Evolutionary conservation across 2,329 filamentous ascomycete species (phyloP).

Genomic region (Teratosphaeria destructans): DNA sequence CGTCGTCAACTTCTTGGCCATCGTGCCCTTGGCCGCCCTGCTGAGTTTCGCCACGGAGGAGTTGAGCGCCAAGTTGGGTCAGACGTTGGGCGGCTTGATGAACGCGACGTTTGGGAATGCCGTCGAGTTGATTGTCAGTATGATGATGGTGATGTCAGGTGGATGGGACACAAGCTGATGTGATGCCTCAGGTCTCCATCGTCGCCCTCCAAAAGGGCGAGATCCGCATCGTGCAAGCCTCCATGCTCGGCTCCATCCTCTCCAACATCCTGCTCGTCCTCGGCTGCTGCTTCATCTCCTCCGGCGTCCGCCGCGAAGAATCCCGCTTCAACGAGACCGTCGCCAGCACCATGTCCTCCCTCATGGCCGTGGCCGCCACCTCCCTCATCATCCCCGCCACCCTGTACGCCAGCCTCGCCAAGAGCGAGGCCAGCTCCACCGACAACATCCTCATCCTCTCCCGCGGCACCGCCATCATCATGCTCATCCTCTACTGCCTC

Average conservation of each 20-base stretch:
- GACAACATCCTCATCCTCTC: constrained; percentile 40
- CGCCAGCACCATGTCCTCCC: constrained; percentile 62
- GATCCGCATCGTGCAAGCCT: constrained; percentile 93
- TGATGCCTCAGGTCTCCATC: constrained; percentile 62
- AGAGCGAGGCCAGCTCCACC: constrained; percentile 31
- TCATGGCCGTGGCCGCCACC: constrained; percentile 47
- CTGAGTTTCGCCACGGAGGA: constrained; percentile 71
- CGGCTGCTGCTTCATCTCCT: constrained; percentile 44
- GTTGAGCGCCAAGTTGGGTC: constrained; percentile 59
- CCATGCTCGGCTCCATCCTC: constrained; percentile 91
- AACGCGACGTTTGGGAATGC: constrained; percentile 74
- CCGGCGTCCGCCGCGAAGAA: constrained; percentile 35
- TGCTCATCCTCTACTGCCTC: constrained; percentile 43
- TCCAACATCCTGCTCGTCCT: constrained; percentile 80
- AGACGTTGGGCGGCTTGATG: constrained; percentile 61
- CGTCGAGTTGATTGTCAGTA: constrained; percentile 58
- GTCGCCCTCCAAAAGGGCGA: constrained; percentile 76
- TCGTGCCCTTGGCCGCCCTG: constrained; percentile 63
- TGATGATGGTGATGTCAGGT: too few relatives aligned
- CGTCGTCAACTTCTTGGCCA: constrained; percentile 69
- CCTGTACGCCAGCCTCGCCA: constrained; percentile 37
- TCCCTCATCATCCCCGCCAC: constrained; percentile 45
- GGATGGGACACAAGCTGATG: too few relatives aligned
- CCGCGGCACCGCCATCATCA: constrained; percentile 43
- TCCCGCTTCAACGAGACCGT: constrained; percentile 60